These are phyloP conservation scores for Arachnomyces sp. DNA, from an alignment of 2,329 filamentous ascomycete species.

Conservation along the genomic window DNA sequence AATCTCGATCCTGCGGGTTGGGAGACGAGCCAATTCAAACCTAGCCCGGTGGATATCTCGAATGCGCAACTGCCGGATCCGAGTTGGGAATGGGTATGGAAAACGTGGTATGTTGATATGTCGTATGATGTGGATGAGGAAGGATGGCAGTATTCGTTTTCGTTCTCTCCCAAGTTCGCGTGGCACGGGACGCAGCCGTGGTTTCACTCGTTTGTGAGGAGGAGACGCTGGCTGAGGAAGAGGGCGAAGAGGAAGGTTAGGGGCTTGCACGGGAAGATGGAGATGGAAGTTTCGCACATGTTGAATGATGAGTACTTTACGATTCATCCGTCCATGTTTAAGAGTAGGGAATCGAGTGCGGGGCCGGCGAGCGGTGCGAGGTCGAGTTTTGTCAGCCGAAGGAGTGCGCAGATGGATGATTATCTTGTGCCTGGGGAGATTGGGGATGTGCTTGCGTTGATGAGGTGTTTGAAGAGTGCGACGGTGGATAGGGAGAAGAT, in stretches of 20 bases:
- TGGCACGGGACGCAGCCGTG: slow-evolving; percentile 87
- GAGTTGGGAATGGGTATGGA: slow-evolving; percentile 84
- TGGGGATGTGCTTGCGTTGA: slow-evolving; percentile 58
- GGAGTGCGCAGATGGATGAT: slow-evolving; percentile 37
- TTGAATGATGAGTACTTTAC: slow-evolving; percentile 73
- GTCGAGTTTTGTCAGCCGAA: slow-evolving; percentile 26
- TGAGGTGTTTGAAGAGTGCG: slow-evolving; percentile 58
- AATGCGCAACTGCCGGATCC: slow-evolving; percentile 92
- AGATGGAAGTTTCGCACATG: slow-evolving; percentile 47
- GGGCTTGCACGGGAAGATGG: slow-evolving; percentile 24
- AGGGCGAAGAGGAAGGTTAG: slow-evolving; percentile 54
- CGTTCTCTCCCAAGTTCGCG: slow-evolving; percentile 62
- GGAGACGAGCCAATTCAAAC: slow-evolving; percentile 59
- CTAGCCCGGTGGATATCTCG: slow-evolving; percentile 60
- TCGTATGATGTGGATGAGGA: slow-evolving; percentile 77
- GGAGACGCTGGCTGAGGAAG: slow-evolving; percentile 79
- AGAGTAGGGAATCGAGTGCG: slow-evolving; percentile 27
- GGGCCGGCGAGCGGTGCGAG: slow-evolving; percentile 13
- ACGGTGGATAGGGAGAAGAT: slow-evolving; percentile 88
- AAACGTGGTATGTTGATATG: slow-evolving; percentile 66
- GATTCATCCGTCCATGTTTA: slow-evolving; percentile 51
- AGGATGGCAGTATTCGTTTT: slow-evolving; percentile 94
- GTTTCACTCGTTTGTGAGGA: slow-evolving; percentile 91
- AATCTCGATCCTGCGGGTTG: slow-evolving; percentile 79
- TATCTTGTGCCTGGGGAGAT: slow-evolving; percentile 45